Base-by-base conservation (phyloP, 2,329 filamentous ascomycete genomes). In the Diaporthe nobilis region DNA sequence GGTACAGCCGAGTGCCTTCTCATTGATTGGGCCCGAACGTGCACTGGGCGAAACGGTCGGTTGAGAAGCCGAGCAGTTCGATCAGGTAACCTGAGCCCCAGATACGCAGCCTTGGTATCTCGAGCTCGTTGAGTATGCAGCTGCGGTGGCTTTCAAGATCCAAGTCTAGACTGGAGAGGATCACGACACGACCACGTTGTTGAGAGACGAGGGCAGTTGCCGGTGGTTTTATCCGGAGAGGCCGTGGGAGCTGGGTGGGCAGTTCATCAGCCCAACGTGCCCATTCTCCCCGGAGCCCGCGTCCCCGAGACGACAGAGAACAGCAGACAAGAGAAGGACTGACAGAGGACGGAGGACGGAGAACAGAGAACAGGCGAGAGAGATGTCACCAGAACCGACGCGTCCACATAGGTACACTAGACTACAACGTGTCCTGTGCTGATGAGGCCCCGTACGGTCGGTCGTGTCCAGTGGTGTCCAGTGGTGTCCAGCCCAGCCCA, bases 151-250 rank as follows among this genome's bases (percentile, higher is more conserved):
- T 47, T 5, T 53, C 28, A 25, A 73, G 51, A 51, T 31, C 13
- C 28, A 44, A 31, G 53, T 10, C 47, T 17, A 31, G 71, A 53
- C 47, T 63, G 71, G 51, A 55, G 68, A 63, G 42, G 28, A 71
- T 71, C 63, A 58, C 39, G 65, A 71, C 63, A 75, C 37, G 13
- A 39, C 55, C 55, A 37, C 47, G 51, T 31, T 55, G 7, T 53
- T 60, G 49, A 53, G 34, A 37, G 47, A 65, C 51, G 47, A 65
- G 39, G 31, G 13, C 58, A 34, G 49, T 37, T 49, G 12, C 49
- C 25, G 44, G 42, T 72, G 60, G 42, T n/a, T 58, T 34, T 70
- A 74, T 51, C 73, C 73, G 73, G 73, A 25, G 73, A 63, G 65
- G n/a, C 73, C 73, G 73, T 51, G 25, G 65, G 55, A 34, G 49